phyloP scores from a whole-genome alignment of 768 basidiomycete species.

The Myochromella boudieri region DNA sequence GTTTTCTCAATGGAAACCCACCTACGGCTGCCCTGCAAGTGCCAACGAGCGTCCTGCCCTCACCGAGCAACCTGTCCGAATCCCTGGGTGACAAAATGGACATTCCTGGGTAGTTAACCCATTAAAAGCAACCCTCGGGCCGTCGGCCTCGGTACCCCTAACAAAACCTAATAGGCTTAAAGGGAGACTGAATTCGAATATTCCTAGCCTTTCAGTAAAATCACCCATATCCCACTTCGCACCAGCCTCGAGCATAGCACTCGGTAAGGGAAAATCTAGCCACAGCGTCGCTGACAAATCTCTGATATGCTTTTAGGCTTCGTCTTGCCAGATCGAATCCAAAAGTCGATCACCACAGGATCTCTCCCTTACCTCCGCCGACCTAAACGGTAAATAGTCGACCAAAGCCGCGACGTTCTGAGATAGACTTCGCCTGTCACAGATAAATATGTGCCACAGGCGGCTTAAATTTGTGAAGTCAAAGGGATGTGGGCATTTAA shows the following conservation, averaged over 20 bases:
- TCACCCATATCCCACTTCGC: conserved; percentile 4
- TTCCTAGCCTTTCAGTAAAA: not conserved
- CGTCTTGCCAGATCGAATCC: conserved; percentile 31
- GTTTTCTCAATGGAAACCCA: conserved; percentile 7
- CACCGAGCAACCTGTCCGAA: conserved; percentile 1
- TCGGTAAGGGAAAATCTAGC: conserved; percentile 8
- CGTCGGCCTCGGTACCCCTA: conserved; percentile 18
- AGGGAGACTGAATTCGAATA: conserved; percentile 23
- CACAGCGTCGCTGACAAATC: conserved; percentile 14
- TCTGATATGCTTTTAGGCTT: conserved; percentile 30
- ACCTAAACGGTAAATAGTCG: conserved; percentile 20
- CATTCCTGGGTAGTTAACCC: conserved; percentile 2
- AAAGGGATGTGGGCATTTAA: conserved; percentile 54
- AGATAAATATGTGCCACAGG: conserved; percentile 61
- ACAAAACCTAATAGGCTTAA: conserved; percentile 17
- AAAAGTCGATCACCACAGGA: conserved; percentile 32
- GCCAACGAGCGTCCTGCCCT: not conserved
- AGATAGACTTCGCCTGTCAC: conserved; percentile 17
- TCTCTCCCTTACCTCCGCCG: conserved; percentile 55
- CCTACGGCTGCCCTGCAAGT: conserved; percentile 1
- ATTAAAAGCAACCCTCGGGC: conserved; percentile 17
- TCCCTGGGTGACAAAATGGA: conserved; percentile 8
- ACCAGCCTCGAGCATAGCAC: not conserved
- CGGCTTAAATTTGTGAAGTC: conserved; percentile 52
- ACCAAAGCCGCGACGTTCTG: conserved; percentile 26